Percentiles rank a stretch among this genome's conserved stretches.
Conservation (phyloP, 1,284 basidiomycete genomes). For the Malassezia furfur region DNA sequence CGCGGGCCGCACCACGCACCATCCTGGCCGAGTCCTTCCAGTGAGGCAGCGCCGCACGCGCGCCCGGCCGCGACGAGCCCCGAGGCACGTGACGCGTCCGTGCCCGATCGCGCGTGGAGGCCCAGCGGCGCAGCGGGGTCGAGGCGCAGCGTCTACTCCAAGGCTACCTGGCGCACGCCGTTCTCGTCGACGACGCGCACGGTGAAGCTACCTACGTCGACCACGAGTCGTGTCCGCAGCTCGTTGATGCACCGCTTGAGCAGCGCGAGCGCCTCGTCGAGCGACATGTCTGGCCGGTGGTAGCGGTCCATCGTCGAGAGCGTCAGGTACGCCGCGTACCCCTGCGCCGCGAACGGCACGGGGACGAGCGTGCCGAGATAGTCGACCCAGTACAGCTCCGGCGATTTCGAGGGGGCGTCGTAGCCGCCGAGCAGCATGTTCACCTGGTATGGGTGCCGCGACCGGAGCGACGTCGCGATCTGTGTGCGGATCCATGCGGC, state of each 20-base stretch:
- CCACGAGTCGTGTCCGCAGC: slow-evolving; percentile 63
- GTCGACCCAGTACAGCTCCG: slow-evolving; percentile 87
- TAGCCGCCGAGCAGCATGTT: slow-evolving; percentile 88
- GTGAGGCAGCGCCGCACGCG: neutral
- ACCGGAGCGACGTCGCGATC: slow-evolving; percentile 79
- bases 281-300: slow-evolving; percentile 68
- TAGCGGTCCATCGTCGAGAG: slow-evolving; percentile 73
- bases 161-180: slow-evolving; percentile 67
- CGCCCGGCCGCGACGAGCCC: slow-evolving; percentile 3
- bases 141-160: slow-evolving; percentile 50
- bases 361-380: slow-evolving; percentile 80
- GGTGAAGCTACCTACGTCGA: slow-evolving; percentile 72
- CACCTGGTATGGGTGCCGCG: slow-evolving; percentile 77
- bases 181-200: slow-evolving; percentile 84
- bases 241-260: slow-evolving; percentile 79
- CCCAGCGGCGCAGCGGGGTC: neutral
- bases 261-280: slow-evolving; percentile 75
- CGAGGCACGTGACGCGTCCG: slow-evolving; percentile 9
- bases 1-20: slow-evolving; percentile 9
- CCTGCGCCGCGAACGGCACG: slow-evolving; percentile 89
- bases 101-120: neutral
- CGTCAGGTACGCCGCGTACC: slow-evolving; percentile 86
- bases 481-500: slow-evolving; percentile 87
- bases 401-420: slow-evolving; percentile 59
- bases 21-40: neutral